Evolutionary conservation across 2,329 filamentous ascomycete genomes (phyloP), one percentile per base, ranked within the genome.

Genomic region (Fusarium devonianum): DNA sequence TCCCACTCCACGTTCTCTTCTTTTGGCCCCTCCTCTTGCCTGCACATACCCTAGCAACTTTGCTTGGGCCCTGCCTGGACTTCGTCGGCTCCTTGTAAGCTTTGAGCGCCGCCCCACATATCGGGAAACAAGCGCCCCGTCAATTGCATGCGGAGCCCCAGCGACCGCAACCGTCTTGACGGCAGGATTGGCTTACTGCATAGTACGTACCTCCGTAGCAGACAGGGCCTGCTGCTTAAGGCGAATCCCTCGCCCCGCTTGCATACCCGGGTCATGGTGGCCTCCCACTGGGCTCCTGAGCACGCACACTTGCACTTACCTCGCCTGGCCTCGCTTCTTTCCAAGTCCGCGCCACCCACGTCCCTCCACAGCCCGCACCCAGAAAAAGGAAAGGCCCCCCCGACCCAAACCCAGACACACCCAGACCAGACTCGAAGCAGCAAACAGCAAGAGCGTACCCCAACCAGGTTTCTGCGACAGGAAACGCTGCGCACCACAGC

Each of bases 391-490:
- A 59, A 59, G 55, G 29, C 30, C 55, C 54, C 55, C 55, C 55
- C 55, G 55, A 60, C 52, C 48, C 49, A 56, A 58, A 58, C 52
- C 53, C 52, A 57, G 56, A 56, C 39, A 56, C 56, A 60, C 48
- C 55, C 58, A 60, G 59, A 70, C 70, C 69, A 71, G 67, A 67
- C 70, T 72, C 67, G 55, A 72, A 71, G 63, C 67, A 72, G 70
- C 62, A 70, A 66, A 68, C 56, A 59, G 56, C 51, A 59, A 59
- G 55, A 66, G 61, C 57, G 61, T 63, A 67, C 74, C n/a, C 77
- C 75, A 79, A 79, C 78, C 78, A 78, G 76, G 76, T 77, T 78
- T 78, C 75, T 77, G 77, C 77, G 73, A 81, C 76, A 73, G 56
- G 67, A 73, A 73, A 67, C 71, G 66, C 72, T 71, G 69, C 71